These are phyloP conservation scores for Zygnema cylindricum DNA, from an alignment of 139 green algal genomes.

Conservation along the genomic window DNA sequence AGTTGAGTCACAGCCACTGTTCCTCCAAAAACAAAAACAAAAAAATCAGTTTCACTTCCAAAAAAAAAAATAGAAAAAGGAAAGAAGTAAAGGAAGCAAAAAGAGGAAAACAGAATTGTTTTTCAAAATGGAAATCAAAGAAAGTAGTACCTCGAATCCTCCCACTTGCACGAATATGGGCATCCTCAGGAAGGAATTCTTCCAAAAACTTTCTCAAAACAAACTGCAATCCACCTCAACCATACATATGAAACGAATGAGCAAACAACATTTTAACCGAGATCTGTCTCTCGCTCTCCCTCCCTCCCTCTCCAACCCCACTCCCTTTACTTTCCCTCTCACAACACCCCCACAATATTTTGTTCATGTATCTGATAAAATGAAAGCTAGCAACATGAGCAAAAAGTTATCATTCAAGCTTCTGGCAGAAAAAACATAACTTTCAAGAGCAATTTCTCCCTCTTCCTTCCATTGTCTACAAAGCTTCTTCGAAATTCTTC, in stretches of 20 bases:
- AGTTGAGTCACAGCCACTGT: conserved; percentile 67
- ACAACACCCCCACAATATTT: no score
- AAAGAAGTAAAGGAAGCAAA: no score
- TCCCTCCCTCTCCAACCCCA: background rate
- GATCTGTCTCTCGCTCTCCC: conserved; percentile 6
- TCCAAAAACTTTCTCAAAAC: conserved; percentile 41
- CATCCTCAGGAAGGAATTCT: conserved; percentile 27
- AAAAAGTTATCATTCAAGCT: no score
- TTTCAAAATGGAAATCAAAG: background rate
- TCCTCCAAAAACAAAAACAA: background rate
- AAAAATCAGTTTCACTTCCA: background rate
- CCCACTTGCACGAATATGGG: background rate
- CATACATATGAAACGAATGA: background rate
- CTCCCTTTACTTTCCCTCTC: background rate
- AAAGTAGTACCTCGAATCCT: conserved; percentile 34
- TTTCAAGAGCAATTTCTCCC: no score
- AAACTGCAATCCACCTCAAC: conserved; percentile 11
- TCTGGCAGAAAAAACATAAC: no score
- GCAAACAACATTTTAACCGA: background rate
- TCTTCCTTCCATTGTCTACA: no score
- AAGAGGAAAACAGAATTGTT: background rate
- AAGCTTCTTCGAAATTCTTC: no score
- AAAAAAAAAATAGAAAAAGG: no score
- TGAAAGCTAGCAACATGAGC: no score
- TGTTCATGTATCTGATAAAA: no score